phyloP scores from a whole-genome alignment of 805 yeast genomes.

The Geotrichum ghanense region DNA sequence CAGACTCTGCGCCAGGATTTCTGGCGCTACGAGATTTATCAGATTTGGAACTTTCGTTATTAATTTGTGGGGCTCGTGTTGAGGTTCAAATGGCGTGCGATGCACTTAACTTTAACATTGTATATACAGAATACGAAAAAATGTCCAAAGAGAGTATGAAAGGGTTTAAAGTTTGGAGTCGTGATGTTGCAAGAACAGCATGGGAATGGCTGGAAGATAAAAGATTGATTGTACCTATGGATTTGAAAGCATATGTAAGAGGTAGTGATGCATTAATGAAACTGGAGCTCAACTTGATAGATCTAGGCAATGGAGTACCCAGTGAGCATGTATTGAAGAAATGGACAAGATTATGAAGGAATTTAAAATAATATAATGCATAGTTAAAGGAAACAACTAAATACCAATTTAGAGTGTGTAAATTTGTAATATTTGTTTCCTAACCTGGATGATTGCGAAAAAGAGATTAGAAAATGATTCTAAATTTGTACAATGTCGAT shows the following conservation, averaged over 20 bases:
- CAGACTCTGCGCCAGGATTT: not conserved
- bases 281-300: conserved; percentile 26
- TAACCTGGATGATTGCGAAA: too few species aligned
- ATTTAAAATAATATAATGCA: too few species aligned
- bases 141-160: conserved; percentile 38
- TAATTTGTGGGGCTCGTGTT: conserved; percentile 68
- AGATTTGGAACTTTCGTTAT: conserved; percentile 56
- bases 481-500: too few species aligned
- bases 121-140: conserved; percentile 60
- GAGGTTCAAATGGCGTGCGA: conserved; percentile 44
- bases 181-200: conserved; percentile 47
- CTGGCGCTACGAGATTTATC: conserved; percentile 30
- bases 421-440: too few species aligned
- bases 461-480: too few species aligned
- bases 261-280: conserved; percentile 26
- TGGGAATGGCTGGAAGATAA: conserved; percentile 63
- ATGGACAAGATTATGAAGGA: conserved; percentile 31
- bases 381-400: too few species aligned
- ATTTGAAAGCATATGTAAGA: conserved; percentile 32
- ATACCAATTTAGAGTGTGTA: too few species aligned
- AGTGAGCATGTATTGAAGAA: conserved; percentile 29
- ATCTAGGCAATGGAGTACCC: conserved; percentile 23
- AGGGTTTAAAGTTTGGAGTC: conserved; percentile 46
- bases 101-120: conserved; percentile 64
- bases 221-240: conserved; percentile 33